Evolutionary conservation across 176 grass and related monocot species (phyloP).

Genomic region (Pontederia crassipes): DNA sequence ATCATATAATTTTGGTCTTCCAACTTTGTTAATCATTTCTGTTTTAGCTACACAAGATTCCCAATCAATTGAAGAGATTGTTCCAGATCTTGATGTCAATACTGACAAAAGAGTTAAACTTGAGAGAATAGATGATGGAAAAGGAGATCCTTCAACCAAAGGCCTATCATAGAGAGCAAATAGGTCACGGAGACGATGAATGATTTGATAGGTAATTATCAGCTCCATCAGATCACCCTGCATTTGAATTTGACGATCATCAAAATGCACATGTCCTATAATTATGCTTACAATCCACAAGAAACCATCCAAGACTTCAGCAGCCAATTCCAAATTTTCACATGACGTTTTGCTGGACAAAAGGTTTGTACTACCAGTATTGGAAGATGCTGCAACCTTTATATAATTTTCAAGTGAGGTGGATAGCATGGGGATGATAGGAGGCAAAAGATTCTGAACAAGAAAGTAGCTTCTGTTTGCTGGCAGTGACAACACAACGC

Average conservation of each 20-base stretch:
- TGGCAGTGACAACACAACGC: conserved; percentile 64
- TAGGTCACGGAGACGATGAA: conserved; percentile 86
- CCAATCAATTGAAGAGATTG: conserved; percentile 80
- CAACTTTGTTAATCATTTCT: conserved; percentile 27
- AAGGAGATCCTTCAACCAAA: conserved; percentile 95
- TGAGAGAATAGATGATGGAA: conserved; percentile 87
- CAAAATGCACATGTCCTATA: conserved; percentile 58
- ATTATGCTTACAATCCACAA: conserved; percentile 80
- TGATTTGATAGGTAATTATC: conserved; percentile 95
- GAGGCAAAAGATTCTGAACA: conserved; percentile 95
- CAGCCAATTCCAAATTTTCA: conserved; percentile 63
- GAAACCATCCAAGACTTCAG: conserved; percentile 93
- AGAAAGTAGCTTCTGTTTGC: conserved; percentile 91
- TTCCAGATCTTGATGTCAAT: conserved; percentile 80
- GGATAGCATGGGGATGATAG: conserved; percentile 91
- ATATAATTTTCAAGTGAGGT: conserved; percentile 97
- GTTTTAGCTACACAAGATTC: conserved; percentile 66
- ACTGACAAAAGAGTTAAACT: conserved; percentile 82
- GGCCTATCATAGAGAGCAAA: conserved; percentile 97
- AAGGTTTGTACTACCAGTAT: conserved; percentile 46
- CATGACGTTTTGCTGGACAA: conserved; percentile 50
- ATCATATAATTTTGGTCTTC: conserved; percentile 36
- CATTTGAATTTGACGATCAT: conserved; percentile 82
- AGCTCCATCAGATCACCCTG: conserved; percentile 83
- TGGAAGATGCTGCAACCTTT: conserved; percentile 81